Conservation (phyloP, 108 stramenopile genomes). For the Pseudonitzschia multiseries region DNA sequence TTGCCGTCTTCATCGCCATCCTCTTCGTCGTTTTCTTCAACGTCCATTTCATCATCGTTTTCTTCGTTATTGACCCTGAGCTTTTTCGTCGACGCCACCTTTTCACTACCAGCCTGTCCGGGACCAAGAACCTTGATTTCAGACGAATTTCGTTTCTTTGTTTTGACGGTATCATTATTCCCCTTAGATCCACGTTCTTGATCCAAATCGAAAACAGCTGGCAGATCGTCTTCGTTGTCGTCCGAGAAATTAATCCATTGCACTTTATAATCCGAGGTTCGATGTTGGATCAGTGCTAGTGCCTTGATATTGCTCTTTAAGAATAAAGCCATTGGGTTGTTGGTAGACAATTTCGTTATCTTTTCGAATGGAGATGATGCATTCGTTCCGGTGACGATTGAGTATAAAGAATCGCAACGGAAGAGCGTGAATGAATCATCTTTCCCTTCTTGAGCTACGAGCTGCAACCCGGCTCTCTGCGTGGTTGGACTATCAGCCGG, state of each 20-base stretch:
- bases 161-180: background rate
- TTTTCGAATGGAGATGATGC: constrained; percentile 12
- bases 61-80: constrained; percentile 10
- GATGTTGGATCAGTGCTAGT: constrained; percentile 27
- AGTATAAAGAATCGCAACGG: constrained; percentile 18
- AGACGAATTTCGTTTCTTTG: constrained; percentile 23
- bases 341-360: constrained; percentile 16
- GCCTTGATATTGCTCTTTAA: constrained; percentile 17
- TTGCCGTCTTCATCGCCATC: constrained; percentile 36
- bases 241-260: constrained; percentile 15
- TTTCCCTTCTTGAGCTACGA: constrained; percentile 9
- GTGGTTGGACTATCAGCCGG: background rate
- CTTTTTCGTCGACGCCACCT: constrained; percentile 25
- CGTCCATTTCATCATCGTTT: constrained; percentile 17
- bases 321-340: constrained; percentile 22
- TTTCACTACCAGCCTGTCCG: constrained; percentile 57
- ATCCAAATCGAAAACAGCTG: constrained; percentile 12
- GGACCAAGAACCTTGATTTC: constrained; percentile 45
- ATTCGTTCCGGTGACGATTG: background rate
- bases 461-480: constrained; percentile 12
- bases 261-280: constrained; percentile 15
- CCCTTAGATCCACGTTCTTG: background rate
- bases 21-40: constrained; percentile 19
- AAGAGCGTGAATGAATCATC: constrained; percentile 11
- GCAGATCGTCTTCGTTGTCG: constrained; percentile 22